phyloP scores from a whole-genome alignment of 352 stramenopile species.

The Phytopythium helicoides region DNA sequence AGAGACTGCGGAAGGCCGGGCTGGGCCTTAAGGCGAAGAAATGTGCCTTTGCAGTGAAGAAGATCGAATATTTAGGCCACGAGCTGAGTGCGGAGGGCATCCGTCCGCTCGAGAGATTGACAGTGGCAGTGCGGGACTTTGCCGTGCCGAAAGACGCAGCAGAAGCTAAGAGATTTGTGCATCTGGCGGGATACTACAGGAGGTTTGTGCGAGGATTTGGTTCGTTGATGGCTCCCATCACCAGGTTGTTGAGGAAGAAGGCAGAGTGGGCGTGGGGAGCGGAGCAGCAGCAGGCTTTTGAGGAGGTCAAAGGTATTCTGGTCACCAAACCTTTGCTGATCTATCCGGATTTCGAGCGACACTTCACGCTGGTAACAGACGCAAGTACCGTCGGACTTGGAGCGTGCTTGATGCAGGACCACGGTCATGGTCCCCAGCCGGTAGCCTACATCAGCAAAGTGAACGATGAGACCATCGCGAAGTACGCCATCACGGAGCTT shows the following conservation, averaged over 20 bases:
- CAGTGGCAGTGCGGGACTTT: conserved; percentile 5
- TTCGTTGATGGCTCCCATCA: conserved; percentile 11
- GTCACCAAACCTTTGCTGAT: too few relatives aligned
- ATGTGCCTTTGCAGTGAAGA: conserved; percentile 11
- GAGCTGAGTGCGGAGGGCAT: conserved; percentile 13
- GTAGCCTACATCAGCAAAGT: conserved; percentile 20
- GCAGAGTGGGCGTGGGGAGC: conserved; percentile 13
- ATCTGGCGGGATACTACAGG: conserved; percentile 25
- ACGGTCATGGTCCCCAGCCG: conserved; percentile 5
- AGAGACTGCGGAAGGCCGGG: conserved; percentile 11
- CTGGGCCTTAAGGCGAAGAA: conserved; percentile 17
- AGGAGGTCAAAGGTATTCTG: too few relatives aligned
- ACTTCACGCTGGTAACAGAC: conserved; percentile 25
- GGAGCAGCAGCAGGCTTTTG: conserved; percentile 14
- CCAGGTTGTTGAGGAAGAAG: conserved; percentile 13
- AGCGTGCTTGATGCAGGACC: conserved; percentile 20
- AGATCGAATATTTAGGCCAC: conserved; percentile 22
- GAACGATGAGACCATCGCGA: conserved; percentile 11
- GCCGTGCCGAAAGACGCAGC: conserved; percentile 7
- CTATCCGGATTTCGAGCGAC: too few relatives aligned
- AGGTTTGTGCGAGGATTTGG: conserved; percentile 17
- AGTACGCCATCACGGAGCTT: conserved; percentile 21
- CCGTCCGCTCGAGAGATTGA: neutral
- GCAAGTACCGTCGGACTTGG: conserved; percentile 15
- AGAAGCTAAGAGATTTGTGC: conserved; percentile 15